A percentile compares a stretch with the other conserved stretches of the same genome.
Conservation (phyloP, 139 green algal species). For the Tetratostichococcus sp. region DNA sequence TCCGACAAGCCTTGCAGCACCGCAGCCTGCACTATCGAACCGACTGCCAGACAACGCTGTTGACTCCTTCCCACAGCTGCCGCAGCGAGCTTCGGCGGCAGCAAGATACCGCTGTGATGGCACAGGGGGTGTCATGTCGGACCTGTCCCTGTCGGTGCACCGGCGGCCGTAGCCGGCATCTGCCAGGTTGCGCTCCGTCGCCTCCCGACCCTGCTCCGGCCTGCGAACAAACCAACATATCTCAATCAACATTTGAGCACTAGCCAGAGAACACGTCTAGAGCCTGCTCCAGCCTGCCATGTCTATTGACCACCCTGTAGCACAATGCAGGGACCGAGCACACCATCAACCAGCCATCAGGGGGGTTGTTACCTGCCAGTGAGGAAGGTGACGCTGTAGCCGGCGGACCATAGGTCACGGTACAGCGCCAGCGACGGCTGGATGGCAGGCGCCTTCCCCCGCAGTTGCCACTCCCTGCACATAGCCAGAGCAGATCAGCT, state of each 20-base stretch:
- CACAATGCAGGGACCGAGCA: not conserved
- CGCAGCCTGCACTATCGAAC: too few species aligned
- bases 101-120: not conserved
- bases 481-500: too few species aligned
- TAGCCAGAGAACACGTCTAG: too few species aligned
- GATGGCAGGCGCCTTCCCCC: conserved; percentile 16
- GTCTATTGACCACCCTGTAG: too few species aligned
- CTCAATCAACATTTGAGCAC: too few species aligned
- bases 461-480: not conserved
- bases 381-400: conserved; percentile 43
- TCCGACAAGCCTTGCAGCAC: too few species aligned
- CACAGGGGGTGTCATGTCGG: not conserved
- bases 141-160: conserved; percentile 14
- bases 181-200: conserved; percentile 47
- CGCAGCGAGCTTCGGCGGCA: too few species aligned
- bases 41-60: too few species aligned
- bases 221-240: too few species aligned
- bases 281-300: too few species aligned
- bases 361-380: conserved; percentile 58
- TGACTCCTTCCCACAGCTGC: too few species aligned
- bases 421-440: conserved; percentile 19
- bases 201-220: conserved; percentile 10
- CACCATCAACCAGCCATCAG: too few species aligned
- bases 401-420: not conserved
- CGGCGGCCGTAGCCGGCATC: conserved; percentile 36